These are phyloP conservation scores for Leccinellum rugosiceps DNA, from an alignment of 768 basidiomycete species.

Conservation along the genomic window DNA sequence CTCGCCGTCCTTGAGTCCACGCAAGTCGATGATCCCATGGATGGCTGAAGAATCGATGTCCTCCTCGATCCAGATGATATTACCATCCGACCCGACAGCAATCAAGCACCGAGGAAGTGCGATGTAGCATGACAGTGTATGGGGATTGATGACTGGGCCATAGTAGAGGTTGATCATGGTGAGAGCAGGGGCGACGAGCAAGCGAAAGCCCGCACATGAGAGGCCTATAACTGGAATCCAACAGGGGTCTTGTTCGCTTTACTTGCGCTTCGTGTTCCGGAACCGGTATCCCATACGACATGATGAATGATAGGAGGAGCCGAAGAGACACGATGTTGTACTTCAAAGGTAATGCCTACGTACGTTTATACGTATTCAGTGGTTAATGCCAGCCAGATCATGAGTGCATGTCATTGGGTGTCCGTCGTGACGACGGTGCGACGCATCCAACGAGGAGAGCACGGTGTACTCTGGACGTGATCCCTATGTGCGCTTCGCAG, in stretches of 20 bases:
- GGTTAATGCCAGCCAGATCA: neutral
- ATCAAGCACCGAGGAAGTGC: slow-evolving; percentile 54
- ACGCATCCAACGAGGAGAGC: neutral
- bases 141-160: slow-evolving; percentile 56
- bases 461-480: neutral
- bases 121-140: slow-evolving; percentile 39
- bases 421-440: neutral
- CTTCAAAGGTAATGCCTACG: neutral
- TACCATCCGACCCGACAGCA: slow-evolving; percentile 45
- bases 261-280: neutral
- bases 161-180: slow-evolving; percentile 43
- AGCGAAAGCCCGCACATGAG: neutral
- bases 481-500: slow-evolving; percentile 34
- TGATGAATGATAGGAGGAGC: neutral
- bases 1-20: slow-evolving; percentile 42
- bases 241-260: neutral
- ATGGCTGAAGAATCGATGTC: slow-evolving; percentile 49
- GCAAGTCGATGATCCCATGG: slow-evolving; percentile 47
- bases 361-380: neutral
- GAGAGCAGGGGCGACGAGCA: neutral
- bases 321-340: too few species aligned
- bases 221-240: neutral
- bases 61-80: slow-evolving; percentile 70
- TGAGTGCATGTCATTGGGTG: neutral
- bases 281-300: neutral